Evolutionary conservation across 2,329 filamentous ascomycete species (phyloP), one percentile per base, ranked within the genome.

Genomic region (Cladophialophora immunda): DNA sequence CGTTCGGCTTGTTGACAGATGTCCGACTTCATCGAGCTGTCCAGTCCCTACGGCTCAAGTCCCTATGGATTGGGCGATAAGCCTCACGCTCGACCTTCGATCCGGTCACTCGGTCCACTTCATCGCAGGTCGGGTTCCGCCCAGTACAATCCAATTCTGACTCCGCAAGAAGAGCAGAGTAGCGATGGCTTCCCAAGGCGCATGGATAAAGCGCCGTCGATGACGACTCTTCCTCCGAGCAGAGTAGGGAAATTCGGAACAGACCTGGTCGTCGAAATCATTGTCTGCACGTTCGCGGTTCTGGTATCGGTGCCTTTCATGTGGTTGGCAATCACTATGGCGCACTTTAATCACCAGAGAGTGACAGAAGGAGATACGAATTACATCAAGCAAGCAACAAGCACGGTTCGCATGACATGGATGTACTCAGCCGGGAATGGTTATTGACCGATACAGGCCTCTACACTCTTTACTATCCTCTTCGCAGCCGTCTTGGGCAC

Each of bases 381-480:
- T 38, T 67, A 41, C 41, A 50, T 61, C 59, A 60, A 57, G 25
- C 60, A 67, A 32, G 45, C 65, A 29, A 67, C 65, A 22, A 60
- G 60, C 52, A 64, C 61, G 53, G 64, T 61, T 50, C 45, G 9
- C 36, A 58, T 27, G 15, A 11, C 19, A 36, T 27, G 17, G 8
- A 53, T 41, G 29, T 30, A 11, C 17, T 27, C 54, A n/a, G 17
- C 25, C 8, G 17, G 9, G 22, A 27, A 36, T n/a, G 50, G 30
- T 22, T 38, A 27, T 27, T 61, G 36, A 56, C 57, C 27, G n/a
- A 32, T n/a, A 15, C 41, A 65, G 63, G 45, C 45, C 19, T 67
- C 65, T 11, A 71, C 71, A 4, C 58, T 72, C 6, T 72, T 71
- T 56, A 70, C 71, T 2, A 71, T 72, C 32, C 53, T 71, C 2